Conservation (phyloP, 1,284 basidiomycete species). For the Coniferiporia sulphurascens region DNA sequence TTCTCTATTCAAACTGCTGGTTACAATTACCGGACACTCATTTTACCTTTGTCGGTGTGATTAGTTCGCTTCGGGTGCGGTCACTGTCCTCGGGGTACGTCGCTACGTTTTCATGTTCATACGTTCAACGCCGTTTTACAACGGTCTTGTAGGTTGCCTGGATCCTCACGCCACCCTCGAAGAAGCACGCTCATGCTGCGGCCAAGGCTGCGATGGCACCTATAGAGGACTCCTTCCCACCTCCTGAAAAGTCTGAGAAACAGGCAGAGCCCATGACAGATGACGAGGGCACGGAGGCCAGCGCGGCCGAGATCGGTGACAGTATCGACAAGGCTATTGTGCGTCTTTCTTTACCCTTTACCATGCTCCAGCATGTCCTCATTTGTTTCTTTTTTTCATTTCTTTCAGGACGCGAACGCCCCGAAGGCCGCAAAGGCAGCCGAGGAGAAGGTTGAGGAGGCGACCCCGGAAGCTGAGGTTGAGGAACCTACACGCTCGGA, state of each 20-base stretch:
- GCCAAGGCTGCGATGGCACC: constrained; percentile 10
- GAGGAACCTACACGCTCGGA: constrained; percentile 1
- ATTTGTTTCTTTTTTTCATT: neutral
- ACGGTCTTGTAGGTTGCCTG: constrained; percentile 2
- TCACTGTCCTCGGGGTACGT: constrained; percentile 20
- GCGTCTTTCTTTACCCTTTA: neutral
- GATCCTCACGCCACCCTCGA: constrained; percentile 15
- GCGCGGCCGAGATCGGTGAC: constrained; percentile 10
- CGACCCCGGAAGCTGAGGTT: neutral
- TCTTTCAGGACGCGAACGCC: constrained; percentile 15
- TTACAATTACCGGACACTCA: neutral
- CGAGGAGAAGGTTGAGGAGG: constrained; percentile 8
- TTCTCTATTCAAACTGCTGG: neutral
- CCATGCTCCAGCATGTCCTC: neutral
- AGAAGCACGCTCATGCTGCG: constrained; percentile 13
- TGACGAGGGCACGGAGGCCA: constrained; percentile 16
- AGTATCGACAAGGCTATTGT: constrained; percentile 9
- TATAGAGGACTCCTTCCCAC: constrained; percentile 12
- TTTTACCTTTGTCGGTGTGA: neutral
- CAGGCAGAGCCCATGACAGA: constrained; percentile 15
- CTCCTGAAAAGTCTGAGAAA: constrained; percentile 1
- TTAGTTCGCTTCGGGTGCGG: constrained; percentile 19
- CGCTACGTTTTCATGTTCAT: neutral
- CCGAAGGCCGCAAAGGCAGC: constrained; percentile 17
- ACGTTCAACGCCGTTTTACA: neutral